These are phyloP conservation scores for Paramecium sonneborni DNA, from an alignment of 73 alveolate species.

Conservation along the genomic window DNA sequence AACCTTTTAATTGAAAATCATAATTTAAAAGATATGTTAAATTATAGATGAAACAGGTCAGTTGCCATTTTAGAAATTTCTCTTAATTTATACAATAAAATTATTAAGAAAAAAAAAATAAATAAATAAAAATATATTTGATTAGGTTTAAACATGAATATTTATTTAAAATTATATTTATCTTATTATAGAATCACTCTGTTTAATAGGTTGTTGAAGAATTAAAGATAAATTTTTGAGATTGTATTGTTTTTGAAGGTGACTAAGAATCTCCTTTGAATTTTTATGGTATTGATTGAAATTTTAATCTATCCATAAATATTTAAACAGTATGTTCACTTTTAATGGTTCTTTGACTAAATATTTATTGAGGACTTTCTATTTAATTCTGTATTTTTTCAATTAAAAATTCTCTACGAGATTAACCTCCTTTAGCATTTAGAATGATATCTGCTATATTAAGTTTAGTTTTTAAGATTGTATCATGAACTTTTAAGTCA, in stretches of 20 bases:
- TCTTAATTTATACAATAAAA: background rate
- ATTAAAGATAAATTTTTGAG: background rate
- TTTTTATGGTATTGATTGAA: background rate
- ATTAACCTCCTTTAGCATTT: background rate
- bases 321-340: background rate
- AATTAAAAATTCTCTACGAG: background rate
- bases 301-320: background rate
- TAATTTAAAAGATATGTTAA: background rate
- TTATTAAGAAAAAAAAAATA: too few relatives aligned
- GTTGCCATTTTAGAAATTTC: background rate
- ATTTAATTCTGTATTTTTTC: slow-evolving; percentile 3
- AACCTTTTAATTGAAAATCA: too few relatives aligned
- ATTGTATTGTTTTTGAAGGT: background rate
- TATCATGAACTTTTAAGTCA: background rate
- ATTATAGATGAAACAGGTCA: background rate
- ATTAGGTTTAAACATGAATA: too few relatives aligned
- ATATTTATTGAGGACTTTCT: background rate
- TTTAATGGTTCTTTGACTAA: background rate
- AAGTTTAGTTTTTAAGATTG: background rate
- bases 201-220: slow-evolving; percentile 24
- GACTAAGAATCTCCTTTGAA: background rate
- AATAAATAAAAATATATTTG: too few relatives aligned
- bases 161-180: background rate
- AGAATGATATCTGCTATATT: background rate
- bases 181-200: background rate